These are phyloP conservation scores for Angomonas deanei DNA, from an alignment of 208 protist species.

Conservation along the genomic window DNA sequence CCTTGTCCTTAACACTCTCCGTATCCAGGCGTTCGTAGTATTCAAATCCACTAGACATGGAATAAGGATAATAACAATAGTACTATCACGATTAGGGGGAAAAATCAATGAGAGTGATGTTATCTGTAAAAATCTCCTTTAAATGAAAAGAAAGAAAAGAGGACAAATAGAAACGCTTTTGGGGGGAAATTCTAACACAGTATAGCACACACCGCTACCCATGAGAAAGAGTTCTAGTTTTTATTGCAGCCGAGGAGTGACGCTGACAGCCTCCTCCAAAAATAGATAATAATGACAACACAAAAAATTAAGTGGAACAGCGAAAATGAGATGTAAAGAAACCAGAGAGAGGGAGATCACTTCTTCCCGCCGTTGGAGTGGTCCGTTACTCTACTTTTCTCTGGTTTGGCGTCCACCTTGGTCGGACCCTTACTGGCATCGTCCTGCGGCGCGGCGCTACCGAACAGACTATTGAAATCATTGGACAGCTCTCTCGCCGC, in stretches of 20 bases:
- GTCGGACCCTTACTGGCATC: background rate
- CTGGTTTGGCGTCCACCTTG: background rate
- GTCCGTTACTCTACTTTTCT: background rate
- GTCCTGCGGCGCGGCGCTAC: background rate
- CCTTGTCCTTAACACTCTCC: background rate
- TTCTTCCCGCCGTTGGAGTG: background rate
- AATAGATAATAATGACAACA: background rate
- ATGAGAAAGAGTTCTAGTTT: too few species aligned
- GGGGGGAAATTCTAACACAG: too few species aligned
- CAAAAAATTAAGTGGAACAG: background rate
- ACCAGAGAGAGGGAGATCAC: background rate
- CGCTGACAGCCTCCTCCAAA: too few species aligned
- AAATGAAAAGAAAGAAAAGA: slow-evolving; percentile 1
- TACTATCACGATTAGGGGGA: background rate
- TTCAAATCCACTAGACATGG: background rate
- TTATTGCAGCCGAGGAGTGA: too few species aligned
- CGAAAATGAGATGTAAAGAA: background rate
- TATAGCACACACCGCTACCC: too few species aligned
- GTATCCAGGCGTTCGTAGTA: background rate
- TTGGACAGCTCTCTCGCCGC: slow-evolving; percentile 40
- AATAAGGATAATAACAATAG: too few species aligned
- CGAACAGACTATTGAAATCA: slow-evolving; percentile 23
- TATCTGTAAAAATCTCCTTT: background rate
- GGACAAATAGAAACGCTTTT: background rate
- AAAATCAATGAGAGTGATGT: background rate